phyloP scores from a whole-genome alignment of 2,329 filamentous ascomycete genomes.

The Talaromyces rugulosus region DNA sequence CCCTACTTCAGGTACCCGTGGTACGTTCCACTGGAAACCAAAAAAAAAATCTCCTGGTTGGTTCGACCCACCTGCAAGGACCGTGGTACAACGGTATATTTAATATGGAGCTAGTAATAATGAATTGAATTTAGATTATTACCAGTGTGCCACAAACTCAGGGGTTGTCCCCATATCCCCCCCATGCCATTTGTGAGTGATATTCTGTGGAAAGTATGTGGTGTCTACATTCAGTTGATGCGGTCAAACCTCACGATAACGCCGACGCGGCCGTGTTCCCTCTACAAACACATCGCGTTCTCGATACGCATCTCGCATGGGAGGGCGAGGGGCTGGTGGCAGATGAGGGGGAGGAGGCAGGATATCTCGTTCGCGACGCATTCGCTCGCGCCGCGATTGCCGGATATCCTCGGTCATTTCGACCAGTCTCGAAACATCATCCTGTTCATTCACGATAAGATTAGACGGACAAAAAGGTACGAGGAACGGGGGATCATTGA shows the following conservation, averaged over 20 bases:
- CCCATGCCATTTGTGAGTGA: background rate
- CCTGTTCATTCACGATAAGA: conserved; percentile 47
- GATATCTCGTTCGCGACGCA: conserved; percentile 43
- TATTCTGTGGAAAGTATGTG: background rate
- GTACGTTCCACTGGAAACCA: background rate
- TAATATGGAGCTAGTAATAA: background rate
- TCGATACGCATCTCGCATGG: conserved; percentile 8
- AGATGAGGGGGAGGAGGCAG: conserved; percentile 15
- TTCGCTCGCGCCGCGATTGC: conserved; percentile 55
- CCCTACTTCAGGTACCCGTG: background rate
- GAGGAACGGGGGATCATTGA: conserved; percentile 20
- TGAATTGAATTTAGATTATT: background rate
- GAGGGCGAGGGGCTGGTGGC: conserved; percentile 14
- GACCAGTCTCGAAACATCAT: conserved; percentile 80
- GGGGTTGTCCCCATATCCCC: background rate
- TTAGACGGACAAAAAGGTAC: background rate
- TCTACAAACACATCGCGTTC: conserved; percentile 11
- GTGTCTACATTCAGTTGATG: background rate
- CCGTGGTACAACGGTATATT: background rate
- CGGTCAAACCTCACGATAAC: conserved; percentile 11
- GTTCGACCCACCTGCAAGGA: background rate
- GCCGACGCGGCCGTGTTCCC: conserved; percentile 4
- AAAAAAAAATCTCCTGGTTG: background rate
- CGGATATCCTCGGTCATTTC: conserved; percentile 80
- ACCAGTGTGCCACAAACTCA: background rate